These are phyloP conservation scores for Yamadazyma olivae DNA, from an alignment of 805 yeast species.

Conservation along the genomic window DNA sequence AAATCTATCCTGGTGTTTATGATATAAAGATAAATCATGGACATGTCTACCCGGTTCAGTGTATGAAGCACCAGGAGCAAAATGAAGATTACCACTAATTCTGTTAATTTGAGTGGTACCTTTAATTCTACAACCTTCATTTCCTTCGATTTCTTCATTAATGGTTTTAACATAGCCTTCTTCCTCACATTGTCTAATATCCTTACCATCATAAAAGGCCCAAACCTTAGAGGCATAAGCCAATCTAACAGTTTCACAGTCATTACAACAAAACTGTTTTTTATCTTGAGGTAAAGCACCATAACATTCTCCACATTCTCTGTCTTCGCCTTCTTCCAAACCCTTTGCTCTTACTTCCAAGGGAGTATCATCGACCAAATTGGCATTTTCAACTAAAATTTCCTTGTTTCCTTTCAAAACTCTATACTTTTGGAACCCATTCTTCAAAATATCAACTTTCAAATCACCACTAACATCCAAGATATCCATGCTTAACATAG, in stretches of 20 bases:
- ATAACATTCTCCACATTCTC: constrained; percentile 86
- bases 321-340: constrained; percentile 25
- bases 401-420: constrained; percentile 51
- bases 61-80: constrained; percentile 89
- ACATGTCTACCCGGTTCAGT: constrained; percentile 60
- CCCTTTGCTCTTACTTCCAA: constrained; percentile 31
- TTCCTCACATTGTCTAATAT: constrained; percentile 84
- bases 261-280: constrained; percentile 69
- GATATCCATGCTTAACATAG: constrained; percentile 72
- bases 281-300: constrained; percentile 68
- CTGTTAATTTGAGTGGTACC: constrained; percentile 81
- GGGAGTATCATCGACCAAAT: constrained; percentile 21
- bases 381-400: constrained; percentile 23
- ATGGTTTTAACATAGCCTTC: constrained; percentile 79
- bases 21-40: constrained; percentile 81
- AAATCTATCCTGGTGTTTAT: constrained; percentile 51
- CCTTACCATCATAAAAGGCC: constrained; percentile 88
- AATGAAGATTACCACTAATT: constrained; percentile 87
- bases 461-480: constrained; percentile 87
- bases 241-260: constrained; percentile 73
- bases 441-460: constrained; percentile 66
- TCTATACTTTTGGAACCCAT: constrained; percentile 72
- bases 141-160: constrained; percentile 46
- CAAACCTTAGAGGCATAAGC: constrained; percentile 79
- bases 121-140: constrained; percentile 84